These are phyloP conservation scores for Apiotrichum sp. DNA, from an alignment of 1,284 basidiomycete genomes.

Conservation along the genomic window DNA sequence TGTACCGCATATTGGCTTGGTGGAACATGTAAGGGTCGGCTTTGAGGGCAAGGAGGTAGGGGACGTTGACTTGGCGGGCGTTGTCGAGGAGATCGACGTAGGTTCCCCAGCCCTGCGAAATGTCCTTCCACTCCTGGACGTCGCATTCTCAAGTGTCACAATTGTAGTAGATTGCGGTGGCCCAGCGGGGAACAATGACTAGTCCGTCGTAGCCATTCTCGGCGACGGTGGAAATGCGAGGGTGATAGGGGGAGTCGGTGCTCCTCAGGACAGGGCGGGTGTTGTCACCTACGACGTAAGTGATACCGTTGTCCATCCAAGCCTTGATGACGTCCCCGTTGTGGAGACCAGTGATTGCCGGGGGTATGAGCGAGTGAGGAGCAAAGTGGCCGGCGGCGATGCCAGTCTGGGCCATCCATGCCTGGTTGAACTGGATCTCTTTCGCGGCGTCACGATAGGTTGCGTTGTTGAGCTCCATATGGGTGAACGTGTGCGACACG, in stretches of 20 bases:
- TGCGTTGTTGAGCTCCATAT: slow-evolving; percentile 9
- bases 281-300: slow-evolving; percentile 10
- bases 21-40: slow-evolving; percentile 14
- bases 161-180: slow-evolving; percentile 10
- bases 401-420: slow-evolving; percentile 5
- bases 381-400: slow-evolving; percentile 3
- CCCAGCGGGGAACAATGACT: slow-evolving; percentile 6
- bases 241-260: background rate
- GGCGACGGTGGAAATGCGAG: slow-evolving; percentile 3
- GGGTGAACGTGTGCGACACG: slow-evolving; percentile 10
- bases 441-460: slow-evolving; percentile 3
- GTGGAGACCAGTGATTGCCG: slow-evolving; percentile 12
- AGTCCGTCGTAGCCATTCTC: slow-evolving; percentile 8
- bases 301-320: slow-evolving; percentile 9
- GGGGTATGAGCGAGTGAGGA: slow-evolving; percentile 4
- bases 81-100: slow-evolving; percentile 6
- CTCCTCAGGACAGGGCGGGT: slow-evolving; percentile 6
- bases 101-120: slow-evolving; percentile 1
- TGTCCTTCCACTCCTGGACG: slow-evolving; percentile 8
- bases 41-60: slow-evolving; percentile 5
- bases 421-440: slow-evolving; percentile 14
- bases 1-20: slow-evolving; percentile 12
- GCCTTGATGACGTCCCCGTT: slow-evolving; percentile 10
- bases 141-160: slow-evolving; percentile 10
- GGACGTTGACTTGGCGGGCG: slow-evolving; percentile 3